Base-by-base conservation (phyloP, 345 rosid genomes). In the Hibiscus syriacus region DNA sequence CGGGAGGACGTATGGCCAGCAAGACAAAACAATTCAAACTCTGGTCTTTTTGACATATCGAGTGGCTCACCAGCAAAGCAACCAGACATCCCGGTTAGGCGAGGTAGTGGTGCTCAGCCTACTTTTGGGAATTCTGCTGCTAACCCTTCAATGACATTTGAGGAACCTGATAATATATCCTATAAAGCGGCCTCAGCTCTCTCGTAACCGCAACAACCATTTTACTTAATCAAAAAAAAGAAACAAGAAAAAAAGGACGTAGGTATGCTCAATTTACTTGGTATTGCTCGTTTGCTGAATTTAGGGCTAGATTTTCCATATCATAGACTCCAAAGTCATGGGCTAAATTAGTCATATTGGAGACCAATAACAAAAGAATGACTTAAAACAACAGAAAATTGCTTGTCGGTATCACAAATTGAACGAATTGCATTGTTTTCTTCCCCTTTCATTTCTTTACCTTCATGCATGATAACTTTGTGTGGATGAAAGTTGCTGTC, bases 81-180 rank as follows among this genome's bases (percentile, higher is more conserved):
- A 54, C 20, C 79, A 48, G 70, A 83, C 11, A 81, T 81, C 70
- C 85, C 87, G 25, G 55, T 76, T 38, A 66, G 60, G 76, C 85
- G 83, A 73, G 85, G 86, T 75, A 83, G 87, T 75, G 85, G 88
- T 70, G 68, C 74, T n/a, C 71, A 79, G 62, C 70, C 27, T 82
- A 73, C 76, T 73, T 29, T 78, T 69, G 74, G 71, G 69, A 73
- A 69, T 29, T 81, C 59, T 72, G 77, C 80, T 55, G 76, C 76
- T 55, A 89, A 87, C 66, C 88, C 96, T 38, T 81, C 97, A 22
- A 81, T 77, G 86, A 84, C 92, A n/a, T 12, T 67, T 90, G 64
- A 81, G 94, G 73, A 93, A 93, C 82, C 79, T 93, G 79, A 87
- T 93, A 60, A 83, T 89, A 55, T 93, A 97, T 66, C 99, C 97